Percentiles rank a stretch among this genome's conserved stretches.
Conservation (phyloP, 257 asterid species). For the Hygrophila difformis region DNA sequence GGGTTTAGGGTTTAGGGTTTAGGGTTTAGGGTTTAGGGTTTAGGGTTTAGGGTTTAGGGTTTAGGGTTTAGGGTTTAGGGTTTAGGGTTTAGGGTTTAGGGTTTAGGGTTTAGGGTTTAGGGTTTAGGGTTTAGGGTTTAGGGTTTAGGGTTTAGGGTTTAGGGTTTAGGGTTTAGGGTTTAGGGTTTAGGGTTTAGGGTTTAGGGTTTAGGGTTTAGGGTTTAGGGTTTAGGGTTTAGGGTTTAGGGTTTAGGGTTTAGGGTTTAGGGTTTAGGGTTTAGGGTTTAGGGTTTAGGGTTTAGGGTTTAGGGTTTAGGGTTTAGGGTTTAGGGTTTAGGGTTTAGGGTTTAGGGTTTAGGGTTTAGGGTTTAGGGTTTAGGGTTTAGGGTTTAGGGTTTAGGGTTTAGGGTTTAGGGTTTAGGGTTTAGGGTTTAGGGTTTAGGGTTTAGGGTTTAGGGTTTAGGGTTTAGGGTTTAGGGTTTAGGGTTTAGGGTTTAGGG, state of each 20-base stretch:
- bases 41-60: neutral
- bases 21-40: neutral
- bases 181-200: slow-evolving; percentile 4
- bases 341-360: neutral
- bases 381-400: slow-evolving; percentile 5
- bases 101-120: neutral
- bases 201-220: neutral
- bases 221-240: neutral
- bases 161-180: neutral
- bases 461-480: neutral
- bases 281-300: neutral
- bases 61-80: neutral
- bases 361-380: neutral
- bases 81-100: slow-evolving; percentile 2
- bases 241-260: neutral
- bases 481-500: neutral
- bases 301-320: neutral
- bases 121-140: neutral
- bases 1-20: neutral
- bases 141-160: neutral
- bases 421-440: slow-evolving; percentile 6
- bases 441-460: slow-evolving; percentile 8
- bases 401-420: neutral
- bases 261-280: neutral
- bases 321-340: neutral